phyloP scores from a whole-genome alignment of 331 rosid genomes.

The Malus hybrid region DNA sequence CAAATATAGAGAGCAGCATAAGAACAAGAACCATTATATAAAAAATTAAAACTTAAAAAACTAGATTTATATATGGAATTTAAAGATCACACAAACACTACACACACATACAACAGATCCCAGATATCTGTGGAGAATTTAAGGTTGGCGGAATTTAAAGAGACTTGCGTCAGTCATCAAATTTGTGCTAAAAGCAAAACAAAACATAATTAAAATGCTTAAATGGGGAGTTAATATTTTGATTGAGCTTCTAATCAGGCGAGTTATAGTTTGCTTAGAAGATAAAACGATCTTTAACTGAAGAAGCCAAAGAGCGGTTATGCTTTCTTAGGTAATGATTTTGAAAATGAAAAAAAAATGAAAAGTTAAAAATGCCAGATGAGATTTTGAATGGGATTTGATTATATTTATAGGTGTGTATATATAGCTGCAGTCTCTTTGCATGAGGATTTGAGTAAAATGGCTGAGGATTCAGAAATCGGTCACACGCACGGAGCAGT shows the following conservation, averaged over 20 bases:
- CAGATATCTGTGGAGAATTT: neutral
- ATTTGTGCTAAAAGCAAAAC: slow-evolving; percentile 7
- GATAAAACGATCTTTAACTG: neutral
- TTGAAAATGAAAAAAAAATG: neutral
- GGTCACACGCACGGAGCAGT: slow-evolving; percentile 4
- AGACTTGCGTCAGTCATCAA: slow-evolving; percentile 10
- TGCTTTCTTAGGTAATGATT: neutral
- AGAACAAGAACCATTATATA: neutral
- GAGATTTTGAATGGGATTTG: neutral
- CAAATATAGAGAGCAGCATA: neutral
- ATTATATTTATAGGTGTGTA: neutral
- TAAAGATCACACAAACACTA: neutral
- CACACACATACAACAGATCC: neutral
- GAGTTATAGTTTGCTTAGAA: neutral
- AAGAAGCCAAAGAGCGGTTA: slow-evolving; percentile 2
- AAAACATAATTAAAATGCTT: neutral
- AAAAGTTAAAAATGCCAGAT: neutral
- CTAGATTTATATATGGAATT: neutral
- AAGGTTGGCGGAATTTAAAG: slow-evolving; percentile 1
- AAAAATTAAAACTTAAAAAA: neutral
- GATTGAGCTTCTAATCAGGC: neutral
- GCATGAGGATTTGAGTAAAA: slow-evolving; percentile 1
- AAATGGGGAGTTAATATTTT: slow-evolving; percentile 6
- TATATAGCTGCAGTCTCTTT: neutral
- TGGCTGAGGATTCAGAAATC: neutral